Conservation (phyloP, 345 rosid species). For the Salix brachista region DNA sequence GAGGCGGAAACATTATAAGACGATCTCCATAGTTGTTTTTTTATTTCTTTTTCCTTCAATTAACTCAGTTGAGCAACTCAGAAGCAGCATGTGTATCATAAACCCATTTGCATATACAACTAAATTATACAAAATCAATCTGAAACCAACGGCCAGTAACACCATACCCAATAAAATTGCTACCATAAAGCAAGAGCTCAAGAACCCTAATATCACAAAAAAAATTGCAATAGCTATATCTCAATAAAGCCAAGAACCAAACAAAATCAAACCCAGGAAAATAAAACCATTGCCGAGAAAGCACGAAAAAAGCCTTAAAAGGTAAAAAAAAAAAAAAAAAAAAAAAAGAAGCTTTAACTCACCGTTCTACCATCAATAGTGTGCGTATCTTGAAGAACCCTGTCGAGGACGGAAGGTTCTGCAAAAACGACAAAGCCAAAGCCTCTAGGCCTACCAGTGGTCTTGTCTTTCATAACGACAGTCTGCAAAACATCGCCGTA, state of each 20-base stretch:
- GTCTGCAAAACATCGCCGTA: slow-evolving; percentile 71
- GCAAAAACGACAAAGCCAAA: slow-evolving; percentile 83
- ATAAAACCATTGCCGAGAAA: not conserved
- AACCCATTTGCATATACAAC: not conserved
- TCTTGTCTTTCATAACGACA: slow-evolving; percentile 66
- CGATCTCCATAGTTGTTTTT: not conserved
- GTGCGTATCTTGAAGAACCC: slow-evolving; percentile 70
- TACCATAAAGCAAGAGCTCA: not conserved
- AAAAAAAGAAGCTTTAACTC: slow-evolving; percentile 9
- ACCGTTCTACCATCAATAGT: slow-evolving; percentile 79
- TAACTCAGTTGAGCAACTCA: not conserved
- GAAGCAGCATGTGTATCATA: not conserved
- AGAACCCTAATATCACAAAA: not conserved
- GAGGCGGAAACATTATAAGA: not conserved
- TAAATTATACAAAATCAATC: not conserved
- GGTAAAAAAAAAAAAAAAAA: not conserved
- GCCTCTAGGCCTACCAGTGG: slow-evolving; percentile 72
- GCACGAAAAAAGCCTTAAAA: not conserved
- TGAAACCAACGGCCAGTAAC: not conserved
- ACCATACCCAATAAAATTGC: not conserved
- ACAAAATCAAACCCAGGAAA: not conserved
- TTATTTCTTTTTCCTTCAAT: not conserved
- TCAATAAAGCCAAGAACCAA: not conserved
- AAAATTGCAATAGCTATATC: not conserved
- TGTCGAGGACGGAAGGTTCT: slow-evolving; percentile 60